A percentile compares a stretch with the other conserved stretches of the same genome.
These are phyloP conservation scores for Rhodamnia rubescens DNA, from an alignment of 345 rosid species.

Conservation along the genomic window DNA sequence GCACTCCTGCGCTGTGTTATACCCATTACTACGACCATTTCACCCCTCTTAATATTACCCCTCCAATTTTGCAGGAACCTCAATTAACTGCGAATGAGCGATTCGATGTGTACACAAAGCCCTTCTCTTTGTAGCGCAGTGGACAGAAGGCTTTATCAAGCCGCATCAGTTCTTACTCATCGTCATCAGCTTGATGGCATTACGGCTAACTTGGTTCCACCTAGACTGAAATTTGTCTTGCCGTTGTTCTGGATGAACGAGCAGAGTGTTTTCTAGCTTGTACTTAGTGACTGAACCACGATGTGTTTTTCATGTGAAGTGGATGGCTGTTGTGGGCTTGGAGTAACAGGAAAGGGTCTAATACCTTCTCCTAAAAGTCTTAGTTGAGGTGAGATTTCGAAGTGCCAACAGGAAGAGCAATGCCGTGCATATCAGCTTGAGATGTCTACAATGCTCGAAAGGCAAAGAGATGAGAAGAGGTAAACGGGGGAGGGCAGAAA, in stretches of 20 bases:
- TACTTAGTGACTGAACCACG: background rate
- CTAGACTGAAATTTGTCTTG: background rate
- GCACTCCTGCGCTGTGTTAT: background rate
- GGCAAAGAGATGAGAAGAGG: background rate
- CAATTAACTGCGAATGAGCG: conserved; percentile 54
- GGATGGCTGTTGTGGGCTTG: background rate
- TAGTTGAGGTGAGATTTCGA: background rate
- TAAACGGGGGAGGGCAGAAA: background rate
- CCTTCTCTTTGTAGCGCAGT: conserved; percentile 37
- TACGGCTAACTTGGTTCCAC: background rate
- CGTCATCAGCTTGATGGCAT: background rate
- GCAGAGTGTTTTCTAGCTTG: background rate
- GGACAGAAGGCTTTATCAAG: background rate
- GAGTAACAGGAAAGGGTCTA: too few species aligned
- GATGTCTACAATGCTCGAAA: background rate
- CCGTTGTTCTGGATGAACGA: background rate
- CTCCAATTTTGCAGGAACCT: conserved; percentile 58
- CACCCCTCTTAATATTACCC: background rate
- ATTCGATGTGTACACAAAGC: conserved; percentile 55
- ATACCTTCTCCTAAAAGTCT: too few species aligned
- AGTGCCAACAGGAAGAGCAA: background rate
- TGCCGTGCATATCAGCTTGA: background rate
- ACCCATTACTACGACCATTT: background rate
- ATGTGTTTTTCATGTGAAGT: background rate
- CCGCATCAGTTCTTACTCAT: background rate